Percentiles rank a stretch among this genome's conserved stretches.
Evolutionary conservation across 2,329 filamentous ascomycete genomes (phyloP).

Genomic region (Tothia fuscella): DNA sequence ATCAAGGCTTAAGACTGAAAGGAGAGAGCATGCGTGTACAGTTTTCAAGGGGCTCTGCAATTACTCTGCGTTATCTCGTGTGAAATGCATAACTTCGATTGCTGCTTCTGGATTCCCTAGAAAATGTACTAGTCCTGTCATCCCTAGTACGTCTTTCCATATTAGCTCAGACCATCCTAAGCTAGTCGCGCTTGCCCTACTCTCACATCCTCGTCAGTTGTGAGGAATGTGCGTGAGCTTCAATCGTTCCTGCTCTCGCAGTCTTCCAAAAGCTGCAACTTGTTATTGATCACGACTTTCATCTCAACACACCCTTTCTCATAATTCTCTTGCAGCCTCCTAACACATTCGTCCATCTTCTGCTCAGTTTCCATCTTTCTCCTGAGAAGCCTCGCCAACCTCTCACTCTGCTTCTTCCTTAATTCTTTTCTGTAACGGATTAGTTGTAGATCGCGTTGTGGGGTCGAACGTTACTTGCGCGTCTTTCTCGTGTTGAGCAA

Average conservation of each 20-base stretch:
- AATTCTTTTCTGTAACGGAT: neutral
- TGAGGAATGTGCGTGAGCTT: neutral
- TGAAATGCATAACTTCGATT: neutral
- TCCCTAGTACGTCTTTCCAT: neutral
- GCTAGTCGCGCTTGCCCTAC: neutral
- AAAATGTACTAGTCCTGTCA: neutral
- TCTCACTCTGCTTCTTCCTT: neutral
- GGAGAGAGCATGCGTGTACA: neutral
- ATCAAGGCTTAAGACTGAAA: constrained; percentile 5
- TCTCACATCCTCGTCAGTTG: neutral
- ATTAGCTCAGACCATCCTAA: neutral
- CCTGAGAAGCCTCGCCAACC: neutral
- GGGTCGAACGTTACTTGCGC: neutral
- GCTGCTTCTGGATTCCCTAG: neutral
- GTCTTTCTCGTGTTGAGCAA: neutral
- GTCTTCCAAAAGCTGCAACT: neutral
- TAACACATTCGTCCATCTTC: neutral
- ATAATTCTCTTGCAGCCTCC: neutral
- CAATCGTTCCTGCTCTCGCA: neutral
- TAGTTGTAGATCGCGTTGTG: neutral
- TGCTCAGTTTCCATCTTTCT: neutral
- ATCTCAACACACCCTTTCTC: neutral
- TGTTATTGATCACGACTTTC: neutral
- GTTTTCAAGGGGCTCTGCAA: too few species aligned
- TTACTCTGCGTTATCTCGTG: too few species aligned